These are phyloP conservation scores for Stephania cephalantha DNA, from an alignment of 164 flowering plant genomes.

Conservation along the genomic window DNA sequence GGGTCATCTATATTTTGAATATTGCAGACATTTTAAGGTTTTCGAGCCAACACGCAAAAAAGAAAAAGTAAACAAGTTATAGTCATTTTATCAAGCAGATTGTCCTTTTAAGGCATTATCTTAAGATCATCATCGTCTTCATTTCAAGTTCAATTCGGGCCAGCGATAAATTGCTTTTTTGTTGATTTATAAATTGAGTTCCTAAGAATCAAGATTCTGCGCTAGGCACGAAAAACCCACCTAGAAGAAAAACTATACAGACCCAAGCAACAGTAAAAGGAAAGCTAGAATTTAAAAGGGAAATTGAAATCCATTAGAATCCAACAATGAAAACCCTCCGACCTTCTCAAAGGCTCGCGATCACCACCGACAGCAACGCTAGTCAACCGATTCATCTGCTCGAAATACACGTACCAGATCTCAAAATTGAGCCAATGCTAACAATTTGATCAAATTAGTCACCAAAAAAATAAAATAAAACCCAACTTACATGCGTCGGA, in stretches of 20 bases:
- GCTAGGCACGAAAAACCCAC: not conserved
- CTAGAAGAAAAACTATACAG: not conserved
- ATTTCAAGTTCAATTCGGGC: too few species aligned
- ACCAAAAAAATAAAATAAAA: not conserved
- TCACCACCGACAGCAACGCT: not conserved
- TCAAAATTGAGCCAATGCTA: not conserved
- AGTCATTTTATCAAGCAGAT: too few species aligned
- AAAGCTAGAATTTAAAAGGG: not conserved
- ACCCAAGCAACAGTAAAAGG: not conserved
- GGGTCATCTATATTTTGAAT: too few species aligned
- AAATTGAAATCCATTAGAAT: not conserved
- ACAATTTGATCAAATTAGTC: not conserved
- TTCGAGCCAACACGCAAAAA: too few species aligned
- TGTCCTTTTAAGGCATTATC: too few species aligned
- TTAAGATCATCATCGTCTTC: too few species aligned
- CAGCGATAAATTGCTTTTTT: too few species aligned
- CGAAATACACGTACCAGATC: not conserved
- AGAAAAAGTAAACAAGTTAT: too few species aligned
- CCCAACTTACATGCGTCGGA: constrained; percentile 40
- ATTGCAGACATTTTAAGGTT: too few species aligned
- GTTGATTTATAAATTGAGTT: too few species aligned
- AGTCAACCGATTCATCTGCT: constrained; percentile 8
- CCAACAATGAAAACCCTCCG: not conserved
- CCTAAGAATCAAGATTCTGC: too few species aligned
- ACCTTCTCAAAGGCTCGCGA: constrained; percentile 10